Percentiles rank a stretch among this genome's conserved stretches.
Conservation (phyloP, 106 monocot species). For the Triglochin maritima region DNA sequence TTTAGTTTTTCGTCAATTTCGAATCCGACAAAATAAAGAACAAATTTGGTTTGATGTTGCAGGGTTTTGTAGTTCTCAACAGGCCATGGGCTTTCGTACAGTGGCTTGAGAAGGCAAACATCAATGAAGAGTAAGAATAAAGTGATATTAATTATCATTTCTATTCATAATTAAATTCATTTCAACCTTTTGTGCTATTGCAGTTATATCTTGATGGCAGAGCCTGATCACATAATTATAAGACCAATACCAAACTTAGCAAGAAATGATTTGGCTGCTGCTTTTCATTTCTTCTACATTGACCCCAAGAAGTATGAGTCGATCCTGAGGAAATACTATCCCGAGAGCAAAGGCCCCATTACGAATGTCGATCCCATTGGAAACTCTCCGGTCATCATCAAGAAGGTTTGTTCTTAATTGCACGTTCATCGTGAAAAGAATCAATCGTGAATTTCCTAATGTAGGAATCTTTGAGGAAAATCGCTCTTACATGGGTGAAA, state of each 20-base stretch:
- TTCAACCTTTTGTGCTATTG: background rate
- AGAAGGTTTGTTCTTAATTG: slow-evolving; percentile 42
- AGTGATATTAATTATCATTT: background rate
- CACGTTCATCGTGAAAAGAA: too few species aligned
- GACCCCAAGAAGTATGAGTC: slow-evolving; percentile 65
- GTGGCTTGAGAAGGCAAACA: slow-evolving; percentile 84
- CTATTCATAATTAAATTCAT: slow-evolving; percentile 5
- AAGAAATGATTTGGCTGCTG: slow-evolving; percentile 58
- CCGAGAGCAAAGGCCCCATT: slow-evolving; percentile 59
- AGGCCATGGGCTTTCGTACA: slow-evolving; percentile 98
- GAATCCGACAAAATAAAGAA: too few species aligned
- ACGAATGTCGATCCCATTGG: slow-evolving; percentile 88
- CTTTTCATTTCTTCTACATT: slow-evolving; percentile 95
- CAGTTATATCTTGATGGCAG: slow-evolving; percentile 96
- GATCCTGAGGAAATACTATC: slow-evolving; percentile 65
- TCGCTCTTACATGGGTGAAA: slow-evolving; percentile 97
- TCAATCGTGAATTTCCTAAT: too few species aligned
- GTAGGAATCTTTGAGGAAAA: slow-evolving; percentile 35
- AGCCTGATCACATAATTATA: slow-evolving; percentile 90
- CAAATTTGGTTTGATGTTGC: background rate
- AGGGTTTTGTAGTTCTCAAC: slow-evolving; percentile 94
- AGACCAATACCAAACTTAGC: slow-evolving; percentile 92
- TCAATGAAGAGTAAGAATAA: slow-evolving; percentile 75
- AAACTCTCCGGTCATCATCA: slow-evolving; percentile 88
- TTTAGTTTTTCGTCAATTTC: too few species aligned